These are phyloP conservation scores for Auricularia sp. DNA, from an alignment of 768 basidiomycete species.

Conservation along the genomic window DNA sequence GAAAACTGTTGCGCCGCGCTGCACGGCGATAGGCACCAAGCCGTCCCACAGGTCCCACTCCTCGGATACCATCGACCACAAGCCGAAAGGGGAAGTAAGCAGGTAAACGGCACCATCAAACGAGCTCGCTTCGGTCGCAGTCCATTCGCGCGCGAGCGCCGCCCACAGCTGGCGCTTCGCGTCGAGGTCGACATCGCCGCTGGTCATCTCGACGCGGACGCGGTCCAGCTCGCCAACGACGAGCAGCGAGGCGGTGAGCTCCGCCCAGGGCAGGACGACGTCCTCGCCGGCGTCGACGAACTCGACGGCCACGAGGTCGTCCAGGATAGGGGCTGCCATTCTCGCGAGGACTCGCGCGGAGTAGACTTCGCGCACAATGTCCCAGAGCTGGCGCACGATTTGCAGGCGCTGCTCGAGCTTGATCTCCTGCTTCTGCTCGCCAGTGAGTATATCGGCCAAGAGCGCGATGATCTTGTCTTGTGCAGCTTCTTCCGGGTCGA, in stretches of 20 bases:
- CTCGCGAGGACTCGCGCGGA: not conserved
- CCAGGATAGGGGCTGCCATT: not conserved
- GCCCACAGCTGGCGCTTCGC: not conserved
- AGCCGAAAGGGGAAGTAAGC: not conserved
- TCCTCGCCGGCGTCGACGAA: not conserved
- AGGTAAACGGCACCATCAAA: not conserved
- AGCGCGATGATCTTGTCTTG: constrained; percentile 17
- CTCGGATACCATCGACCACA: not conserved
- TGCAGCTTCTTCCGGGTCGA: constrained; percentile 9
- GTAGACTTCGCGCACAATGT: constrained; percentile 31
- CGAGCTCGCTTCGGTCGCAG: not conserved
- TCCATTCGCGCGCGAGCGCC: not conserved
- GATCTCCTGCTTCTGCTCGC: not conserved
- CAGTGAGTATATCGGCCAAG: not conserved
- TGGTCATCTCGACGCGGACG: not conserved
- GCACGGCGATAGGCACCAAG: not conserved
- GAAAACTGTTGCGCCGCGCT: not conserved
- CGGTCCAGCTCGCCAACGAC: not conserved
- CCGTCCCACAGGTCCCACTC: not conserved
- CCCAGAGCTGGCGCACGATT: constrained; percentile 52
- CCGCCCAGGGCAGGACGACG: not conserved
- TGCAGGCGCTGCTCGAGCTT: constrained; percentile 22
- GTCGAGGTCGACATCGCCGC: not conserved
- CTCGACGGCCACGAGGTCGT: not conserved
- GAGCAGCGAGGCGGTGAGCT: not conserved